phyloP scores from a whole-genome alignment of 1,284 basidiomycete species.

The Heliocybe sulcata region DNA sequence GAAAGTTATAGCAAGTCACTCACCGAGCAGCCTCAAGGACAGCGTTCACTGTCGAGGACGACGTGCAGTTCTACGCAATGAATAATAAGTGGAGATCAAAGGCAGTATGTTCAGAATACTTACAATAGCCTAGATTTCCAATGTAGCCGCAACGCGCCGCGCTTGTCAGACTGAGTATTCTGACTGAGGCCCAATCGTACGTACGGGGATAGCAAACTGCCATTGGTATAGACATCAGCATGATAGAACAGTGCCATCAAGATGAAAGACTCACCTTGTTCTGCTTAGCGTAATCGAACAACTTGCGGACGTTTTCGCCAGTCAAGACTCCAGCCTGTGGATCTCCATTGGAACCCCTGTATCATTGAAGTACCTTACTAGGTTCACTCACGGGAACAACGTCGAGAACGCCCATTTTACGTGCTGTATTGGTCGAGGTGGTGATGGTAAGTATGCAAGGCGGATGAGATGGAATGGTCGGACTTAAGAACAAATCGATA shows the following conservation, averaged over 20 bases:
- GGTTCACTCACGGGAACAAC: slow-evolving; percentile 53
- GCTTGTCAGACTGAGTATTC: slow-evolving; percentile 1
- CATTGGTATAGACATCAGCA: neutral
- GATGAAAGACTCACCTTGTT: slow-evolving; percentile 56
- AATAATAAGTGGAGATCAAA: neutral
- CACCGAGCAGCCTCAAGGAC: slow-evolving; percentile 85
- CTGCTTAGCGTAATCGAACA: slow-evolving; percentile 84
- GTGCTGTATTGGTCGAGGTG: neutral
- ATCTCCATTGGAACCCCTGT: slow-evolving; percentile 1
- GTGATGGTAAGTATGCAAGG: neutral
- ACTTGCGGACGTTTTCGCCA: slow-evolving; percentile 81
- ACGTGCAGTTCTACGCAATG: slow-evolving; percentile 66
- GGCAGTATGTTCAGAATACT: neutral
- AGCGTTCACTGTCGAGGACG: slow-evolving; percentile 83
- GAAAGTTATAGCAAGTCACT: slow-evolving; percentile 6
- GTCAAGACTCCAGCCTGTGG: slow-evolving; percentile 79
- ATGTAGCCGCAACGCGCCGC: neutral
- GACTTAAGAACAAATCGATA: slow-evolving; percentile 2
- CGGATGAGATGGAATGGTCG: neutral
- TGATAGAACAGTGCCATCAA: neutral
- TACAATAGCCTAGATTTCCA: slow-evolving; percentile 57
- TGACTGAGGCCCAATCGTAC: slow-evolving; percentile 21
- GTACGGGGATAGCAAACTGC: slow-evolving; percentile 82
- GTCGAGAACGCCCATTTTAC: slow-evolving; percentile 59
- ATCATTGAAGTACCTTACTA: neutral